These are phyloP conservation scores for Colletotrichum magnum DNA, from an alignment of 2,329 filamentous ascomycete species.

Conservation along the genomic window DNA sequence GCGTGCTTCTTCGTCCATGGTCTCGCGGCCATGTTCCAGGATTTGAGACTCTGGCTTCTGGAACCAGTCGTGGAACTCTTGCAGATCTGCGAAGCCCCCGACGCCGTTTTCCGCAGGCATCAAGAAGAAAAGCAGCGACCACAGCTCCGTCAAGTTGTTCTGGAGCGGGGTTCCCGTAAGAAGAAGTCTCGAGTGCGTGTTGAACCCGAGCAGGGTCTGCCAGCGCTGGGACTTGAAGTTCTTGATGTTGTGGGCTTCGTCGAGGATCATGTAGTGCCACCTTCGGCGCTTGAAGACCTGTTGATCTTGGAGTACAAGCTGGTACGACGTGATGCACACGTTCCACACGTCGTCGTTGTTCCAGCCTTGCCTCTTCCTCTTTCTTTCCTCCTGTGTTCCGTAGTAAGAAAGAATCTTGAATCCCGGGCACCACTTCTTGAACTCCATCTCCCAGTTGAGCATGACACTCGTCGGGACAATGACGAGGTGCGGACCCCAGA, in stretches of 20 bases:
- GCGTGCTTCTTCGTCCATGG: constrained; percentile 94
- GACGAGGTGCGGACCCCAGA: constrained; percentile 97
- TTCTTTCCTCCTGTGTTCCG: constrained; percentile 91
- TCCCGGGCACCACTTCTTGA: constrained; percentile 98
- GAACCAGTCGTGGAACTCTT: constrained; percentile 97
- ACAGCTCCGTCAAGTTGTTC: constrained; percentile 96
- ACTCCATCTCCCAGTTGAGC: constrained; percentile 99
- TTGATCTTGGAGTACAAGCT: constrained; percentile 93
- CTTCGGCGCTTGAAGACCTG: constrained; percentile 91
- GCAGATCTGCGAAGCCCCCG: constrained; percentile 92
- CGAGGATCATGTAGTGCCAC: constrained; percentile 98
- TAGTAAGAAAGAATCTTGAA: constrained; percentile 99
- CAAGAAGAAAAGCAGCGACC: constrained; percentile 96
- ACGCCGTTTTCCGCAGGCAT: constrained; percentile 92
- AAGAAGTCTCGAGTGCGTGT: constrained; percentile 87
- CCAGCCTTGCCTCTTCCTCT: constrained; percentile 92
- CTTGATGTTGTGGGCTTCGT: constrained; percentile 99
- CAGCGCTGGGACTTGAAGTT: constrained; percentile 98
- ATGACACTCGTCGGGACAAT: constrained; percentile 98
- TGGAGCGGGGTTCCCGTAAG: constrained; percentile 96
- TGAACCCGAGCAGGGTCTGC: constrained; percentile 95
- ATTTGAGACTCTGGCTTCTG: constrained; percentile 96
- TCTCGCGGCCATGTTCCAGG: constrained; percentile 91
- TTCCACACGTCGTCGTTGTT: constrained; percentile 95
- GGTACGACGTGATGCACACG: constrained; percentile 97